Percentiles rank a stretch among this genome's conserved stretches.
Conservation (phyloP, 2,329 filamentous ascomycete species). For the Grosmannia clavigera region DNA sequence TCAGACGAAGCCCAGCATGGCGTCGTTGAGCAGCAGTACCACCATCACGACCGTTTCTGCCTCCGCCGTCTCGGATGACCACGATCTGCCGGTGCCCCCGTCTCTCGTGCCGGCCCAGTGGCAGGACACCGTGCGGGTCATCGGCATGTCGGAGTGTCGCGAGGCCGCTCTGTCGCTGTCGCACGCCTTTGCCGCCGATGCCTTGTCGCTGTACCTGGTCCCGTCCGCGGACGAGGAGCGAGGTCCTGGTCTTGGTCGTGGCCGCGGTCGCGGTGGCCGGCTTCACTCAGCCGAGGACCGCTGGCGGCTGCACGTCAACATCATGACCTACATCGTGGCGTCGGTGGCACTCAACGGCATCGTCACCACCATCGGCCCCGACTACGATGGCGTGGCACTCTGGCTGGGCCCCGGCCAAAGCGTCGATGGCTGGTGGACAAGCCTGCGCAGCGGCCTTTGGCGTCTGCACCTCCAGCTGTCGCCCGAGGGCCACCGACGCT, state of each 20-base stretch:
- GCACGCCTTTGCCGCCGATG: constrained; percentile 65
- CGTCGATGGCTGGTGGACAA: constrained; percentile 61
- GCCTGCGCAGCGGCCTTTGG: constrained; percentile 66
- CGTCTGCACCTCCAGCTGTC: constrained; percentile 63
- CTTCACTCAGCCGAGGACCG: constrained; percentile 42
- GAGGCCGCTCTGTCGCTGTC: constrained; percentile 60
- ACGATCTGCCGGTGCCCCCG: background rate
- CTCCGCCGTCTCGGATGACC: background rate
- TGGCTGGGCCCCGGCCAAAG: constrained; percentile 69
- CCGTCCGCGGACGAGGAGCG: constrained; percentile 44
- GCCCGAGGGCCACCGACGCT: constrained; percentile 57
- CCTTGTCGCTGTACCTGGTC: constrained; percentile 62
- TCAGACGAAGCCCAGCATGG: constrained; percentile 26
- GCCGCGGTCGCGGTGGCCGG: background rate
- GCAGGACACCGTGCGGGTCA: constrained; percentile 46
- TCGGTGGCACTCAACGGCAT: constrained; percentile 63
- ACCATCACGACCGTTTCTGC: background rate
- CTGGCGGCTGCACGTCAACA: constrained; percentile 65
- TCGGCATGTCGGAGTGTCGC: constrained; percentile 56
- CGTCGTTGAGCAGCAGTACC: constrained; percentile 21
- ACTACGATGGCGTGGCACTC: constrained; percentile 66
- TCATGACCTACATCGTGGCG: constrained; percentile 66
- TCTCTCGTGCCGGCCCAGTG: constrained; percentile 41
- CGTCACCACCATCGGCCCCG: constrained; percentile 60
- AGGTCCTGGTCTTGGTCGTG: too few relatives aligned